Conservation (phyloP, 805 yeast species). For the Hanseniaspora clermontiae region DNA sequence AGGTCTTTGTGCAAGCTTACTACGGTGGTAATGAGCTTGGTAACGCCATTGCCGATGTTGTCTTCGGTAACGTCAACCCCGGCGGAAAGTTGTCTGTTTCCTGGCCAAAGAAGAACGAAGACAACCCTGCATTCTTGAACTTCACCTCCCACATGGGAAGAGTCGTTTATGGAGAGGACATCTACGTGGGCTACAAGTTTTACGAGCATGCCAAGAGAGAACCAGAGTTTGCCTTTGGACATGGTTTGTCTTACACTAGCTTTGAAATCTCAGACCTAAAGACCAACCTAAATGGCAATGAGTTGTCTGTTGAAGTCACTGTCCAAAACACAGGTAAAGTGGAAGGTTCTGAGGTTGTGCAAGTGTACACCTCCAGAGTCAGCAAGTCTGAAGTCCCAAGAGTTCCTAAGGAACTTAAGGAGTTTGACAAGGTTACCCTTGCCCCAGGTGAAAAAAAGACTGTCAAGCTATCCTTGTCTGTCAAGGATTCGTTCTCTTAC, state of each 20-base stretch:
- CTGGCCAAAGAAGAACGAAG: conserved; percentile 40
- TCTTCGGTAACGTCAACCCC: conserved; percentile 50
- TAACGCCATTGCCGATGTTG: conserved; percentile 45
- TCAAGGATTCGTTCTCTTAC: conserved; percentile 41
- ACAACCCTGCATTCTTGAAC: conserved; percentile 46
- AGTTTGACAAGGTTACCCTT: conserved; percentile 40
- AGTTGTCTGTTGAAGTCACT: conserved; percentile 22
- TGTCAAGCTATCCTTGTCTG: conserved; percentile 29
- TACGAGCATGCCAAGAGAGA: conserved; percentile 40
- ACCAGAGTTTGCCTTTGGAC: conserved; percentile 49
- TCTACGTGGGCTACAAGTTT: conserved; percentile 50
- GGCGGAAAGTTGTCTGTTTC: conserved; percentile 46
- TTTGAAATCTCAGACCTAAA: conserved; percentile 33
- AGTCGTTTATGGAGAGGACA: conserved; percentile 52
- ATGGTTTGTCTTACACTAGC: conserved; percentile 47
- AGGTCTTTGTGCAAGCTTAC: conserved; percentile 44
- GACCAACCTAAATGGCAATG: conserved; percentile 24
- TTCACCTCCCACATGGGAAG: conserved; percentile 41
- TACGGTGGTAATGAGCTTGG: conserved; percentile 49
- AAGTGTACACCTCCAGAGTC: conserved; percentile 36
- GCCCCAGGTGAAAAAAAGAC: conserved; percentile 33
- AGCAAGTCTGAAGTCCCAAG: conserved; percentile 30
- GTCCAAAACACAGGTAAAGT: conserved; percentile 38
- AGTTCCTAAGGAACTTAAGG: conserved; percentile 50
- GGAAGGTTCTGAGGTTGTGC: conserved; percentile 45